Evolutionary conservation across 2,329 filamentous ascomycete genomes (phyloP).

Genomic region (Monosporascus sp.): DNA sequence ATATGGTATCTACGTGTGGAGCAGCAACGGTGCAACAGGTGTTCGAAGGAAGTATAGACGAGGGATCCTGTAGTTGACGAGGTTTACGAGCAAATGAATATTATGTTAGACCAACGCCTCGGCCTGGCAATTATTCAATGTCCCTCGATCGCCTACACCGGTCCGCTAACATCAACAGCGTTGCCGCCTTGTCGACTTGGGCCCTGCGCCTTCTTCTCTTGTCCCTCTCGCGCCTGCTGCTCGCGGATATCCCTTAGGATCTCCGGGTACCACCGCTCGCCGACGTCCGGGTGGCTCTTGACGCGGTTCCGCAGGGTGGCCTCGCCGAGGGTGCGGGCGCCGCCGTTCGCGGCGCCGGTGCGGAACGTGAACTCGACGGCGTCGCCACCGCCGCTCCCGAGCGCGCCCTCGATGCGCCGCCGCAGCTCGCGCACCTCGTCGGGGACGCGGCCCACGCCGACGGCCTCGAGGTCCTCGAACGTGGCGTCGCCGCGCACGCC

Average conservation of each 20-base stretch:
- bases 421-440: conserved; percentile 59
- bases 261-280: conserved; percentile 73
- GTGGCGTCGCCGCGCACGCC: conserved; percentile 73
- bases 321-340: conserved; percentile 67
- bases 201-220: conserved; percentile 19
- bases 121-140: conserved; percentile 21
- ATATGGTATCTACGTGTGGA: too few species aligned
- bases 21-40: too few species aligned
- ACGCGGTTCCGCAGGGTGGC: conserved; percentile 79
- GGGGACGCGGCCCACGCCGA: conserved; percentile 55
- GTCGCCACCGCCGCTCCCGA: conserved; percentile 54
- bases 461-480: conserved; percentile 68
- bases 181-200: conserved; percentile 10
- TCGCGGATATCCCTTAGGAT: conserved; percentile 52
- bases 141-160: conserved; percentile 31
- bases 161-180: conserved; percentile 14
- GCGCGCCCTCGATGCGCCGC: conserved; percentile 49
- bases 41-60: too few species aligned
- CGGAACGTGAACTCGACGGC: conserved; percentile 86
- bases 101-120: too few species aligned
- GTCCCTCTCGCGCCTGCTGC: conserved; percentile 45
- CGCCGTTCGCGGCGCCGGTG: conserved; percentile 61
- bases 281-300: conserved; percentile 84
- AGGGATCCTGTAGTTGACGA: too few species aligned
- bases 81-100: too few species aligned